Evolutionary conservation across 768 basidiomycete genomes (phyloP).

Genomic region (Candolleomyces eurysporus): DNA sequence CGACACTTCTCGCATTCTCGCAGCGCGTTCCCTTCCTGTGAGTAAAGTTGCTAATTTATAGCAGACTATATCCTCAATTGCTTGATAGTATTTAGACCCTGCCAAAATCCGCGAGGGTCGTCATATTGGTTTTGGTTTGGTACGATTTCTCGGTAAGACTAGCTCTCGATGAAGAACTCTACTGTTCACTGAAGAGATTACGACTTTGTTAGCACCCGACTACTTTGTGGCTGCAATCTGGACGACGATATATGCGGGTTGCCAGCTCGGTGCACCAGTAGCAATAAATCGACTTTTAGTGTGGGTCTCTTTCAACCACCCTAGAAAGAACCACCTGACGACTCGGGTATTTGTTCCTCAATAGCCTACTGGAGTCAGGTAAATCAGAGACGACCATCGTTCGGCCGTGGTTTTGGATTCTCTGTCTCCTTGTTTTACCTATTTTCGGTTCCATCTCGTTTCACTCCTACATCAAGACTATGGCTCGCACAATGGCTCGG

Average conservation of each 20-base stretch:
- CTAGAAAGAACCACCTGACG: background rate
- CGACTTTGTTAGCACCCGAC: slow-evolving; percentile 20
- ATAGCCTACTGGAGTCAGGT: slow-evolving; percentile 22
- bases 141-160: slow-evolving; percentile 32
- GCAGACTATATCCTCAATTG: background rate
- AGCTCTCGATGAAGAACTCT: background rate
- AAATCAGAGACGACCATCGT: slow-evolving; percentile 5
- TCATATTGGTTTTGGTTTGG: slow-evolving; percentile 47
- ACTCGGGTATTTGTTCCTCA: background rate
- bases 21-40: slow-evolving; percentile 24
- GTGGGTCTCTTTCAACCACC: slow-evolving; percentile 19
- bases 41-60: slow-evolving; percentile 2
- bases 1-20: slow-evolving; percentile 37
- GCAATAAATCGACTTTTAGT: slow-evolving; percentile 40
- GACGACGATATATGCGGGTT: slow-evolving; percentile 22
- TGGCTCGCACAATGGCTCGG: slow-evolving; percentile 46
- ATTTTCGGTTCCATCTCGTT: slow-evolving; percentile 15
- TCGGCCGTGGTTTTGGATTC: slow-evolving; percentile 18
- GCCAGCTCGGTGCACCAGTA: slow-evolving; percentile 35
- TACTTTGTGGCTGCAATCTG: slow-evolving; percentile 25
- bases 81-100: slow-evolving; percentile 34
- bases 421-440: slow-evolving; percentile 9
- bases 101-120: slow-evolving; percentile 35
- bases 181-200: background rate
- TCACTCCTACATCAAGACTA: slow-evolving; percentile 36